Evolutionary conservation across 2,329 filamentous ascomycete genomes (phyloP).

Genomic region (Aspergillus eucalypticola): DNA sequence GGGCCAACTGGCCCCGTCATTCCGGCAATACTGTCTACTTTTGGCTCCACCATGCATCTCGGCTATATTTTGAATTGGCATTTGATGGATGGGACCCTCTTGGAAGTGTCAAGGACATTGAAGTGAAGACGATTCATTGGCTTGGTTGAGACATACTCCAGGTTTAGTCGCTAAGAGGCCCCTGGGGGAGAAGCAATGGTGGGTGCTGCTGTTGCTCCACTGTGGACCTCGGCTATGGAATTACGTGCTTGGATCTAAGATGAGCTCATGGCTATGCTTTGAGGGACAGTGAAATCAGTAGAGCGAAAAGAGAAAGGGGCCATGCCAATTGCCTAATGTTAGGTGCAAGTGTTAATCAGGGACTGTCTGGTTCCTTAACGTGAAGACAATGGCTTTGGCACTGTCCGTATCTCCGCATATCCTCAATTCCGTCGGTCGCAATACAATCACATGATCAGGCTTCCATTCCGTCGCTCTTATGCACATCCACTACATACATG

Average conservation of each 20-base stretch:
- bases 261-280: constrained; percentile 11
- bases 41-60: background rate
- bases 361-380: background rate
- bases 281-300: background rate
- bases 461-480: background rate
- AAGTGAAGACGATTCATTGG: background rate
- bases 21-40: background rate
- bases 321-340: too few species aligned
- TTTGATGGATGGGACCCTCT: background rate
- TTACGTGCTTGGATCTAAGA: constrained; percentile 15
- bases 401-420: background rate
- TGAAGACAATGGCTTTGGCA: background rate
- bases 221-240: constrained; percentile 1
- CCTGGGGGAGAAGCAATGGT: background rate
- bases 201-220: background rate
- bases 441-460: background rate
- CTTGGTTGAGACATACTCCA: background rate
- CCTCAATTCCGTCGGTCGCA: background rate
- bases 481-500: background rate
- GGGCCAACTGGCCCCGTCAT: background rate
- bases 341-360: background rate
- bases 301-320: background rate
- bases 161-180: background rate
- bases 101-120: too few species aligned
- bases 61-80: background rate